Evolutionary conservation across 2,329 filamentous ascomycete species (phyloP), one percentile per base, ranked within the genome.

Genomic region (Neopestalotiopsis rosae): DNA sequence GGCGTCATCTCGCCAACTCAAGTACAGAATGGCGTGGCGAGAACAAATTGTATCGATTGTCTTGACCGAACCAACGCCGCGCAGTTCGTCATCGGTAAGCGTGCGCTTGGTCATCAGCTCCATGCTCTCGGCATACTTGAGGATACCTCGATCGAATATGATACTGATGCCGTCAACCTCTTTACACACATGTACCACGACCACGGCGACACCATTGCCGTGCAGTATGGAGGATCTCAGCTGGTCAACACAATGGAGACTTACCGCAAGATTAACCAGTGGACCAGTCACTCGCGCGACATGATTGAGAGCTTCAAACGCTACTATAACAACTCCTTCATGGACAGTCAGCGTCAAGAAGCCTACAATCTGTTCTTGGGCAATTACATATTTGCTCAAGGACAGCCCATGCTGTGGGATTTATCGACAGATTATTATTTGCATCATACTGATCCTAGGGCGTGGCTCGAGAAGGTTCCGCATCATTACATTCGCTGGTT

Each of bases 291-390:
- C 79, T 98, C 95, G 2, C 89, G 96, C 73, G 96, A 99, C 79
- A 98, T 99, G 95, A 95, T 99, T 28, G 96, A 99, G 82, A 97
- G 94, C 79, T 98, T 99, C 85, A 99, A 98, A 80, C 90, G 96
- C 34, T 99, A 98, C 80, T 99, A 99, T 81, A 97, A 98, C 82
- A 99, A 99, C 77, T 97, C 95, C 0, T 99, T 99, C 79, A 88
- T 99, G 9, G 96, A 99, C 79, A 95, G 92, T n/a, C 96, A 99
- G 78, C 90, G 96, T 40, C 96, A 99, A 81, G 96, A 99, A 81
- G 96, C 96, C 0, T 98, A 98, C 80, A 99, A 99, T 74, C 85
- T 99, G 10, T 99, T 99, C 77, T 87, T 99, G 1, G 96, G 96
- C 6, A 98, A 98, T 77, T 99, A 99, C 79, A 93, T 95, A 65